phyloP scores from a whole-genome alignment of 208 protist genomes.

The Wallacemonas collosoma region DNA sequence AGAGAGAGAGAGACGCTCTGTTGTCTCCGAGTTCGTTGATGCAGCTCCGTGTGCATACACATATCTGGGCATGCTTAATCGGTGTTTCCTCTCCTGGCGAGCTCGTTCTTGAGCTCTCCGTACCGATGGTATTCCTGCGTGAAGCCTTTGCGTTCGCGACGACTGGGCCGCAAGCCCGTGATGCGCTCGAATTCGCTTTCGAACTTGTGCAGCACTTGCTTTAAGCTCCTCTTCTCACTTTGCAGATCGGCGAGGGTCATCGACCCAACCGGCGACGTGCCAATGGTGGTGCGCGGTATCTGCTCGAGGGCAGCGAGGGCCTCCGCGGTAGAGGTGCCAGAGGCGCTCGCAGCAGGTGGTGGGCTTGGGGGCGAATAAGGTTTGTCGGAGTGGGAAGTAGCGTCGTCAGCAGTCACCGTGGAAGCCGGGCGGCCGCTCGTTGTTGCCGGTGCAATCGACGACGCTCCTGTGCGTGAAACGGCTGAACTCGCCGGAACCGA shows the following conservation, averaged over 20 bases:
- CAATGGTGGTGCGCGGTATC: slow-evolving; percentile 39
- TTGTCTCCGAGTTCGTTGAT: too few species aligned
- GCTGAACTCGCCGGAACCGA: slow-evolving; percentile 17
- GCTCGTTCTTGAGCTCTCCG: slow-evolving; percentile 79
- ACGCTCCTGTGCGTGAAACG: slow-evolving; percentile 23
- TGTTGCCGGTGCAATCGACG: slow-evolving; percentile 13
- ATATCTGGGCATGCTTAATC: too few species aligned
- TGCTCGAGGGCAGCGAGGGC: slow-evolving; percentile 6
- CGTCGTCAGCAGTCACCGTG: slow-evolving; percentile 1
- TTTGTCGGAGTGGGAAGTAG: background rate
- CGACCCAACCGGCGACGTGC: slow-evolving; percentile 39
- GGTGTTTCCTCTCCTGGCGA: slow-evolving; percentile 31
- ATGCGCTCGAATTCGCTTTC: slow-evolving; percentile 75
- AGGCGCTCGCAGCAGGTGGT: background rate
- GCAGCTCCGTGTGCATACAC: too few species aligned
- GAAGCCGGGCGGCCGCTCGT: background rate
- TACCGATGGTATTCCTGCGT: slow-evolving; percentile 77
- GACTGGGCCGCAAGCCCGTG: slow-evolving; percentile 52
- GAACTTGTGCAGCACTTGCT: slow-evolving; percentile 81
- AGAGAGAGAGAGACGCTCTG: too few species aligned
- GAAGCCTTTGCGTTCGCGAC: slow-evolving; percentile 58
- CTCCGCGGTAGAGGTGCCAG: background rate
- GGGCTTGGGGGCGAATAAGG: background rate
- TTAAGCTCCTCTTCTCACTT: slow-evolving; percentile 72
- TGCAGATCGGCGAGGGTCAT: slow-evolving; percentile 63